Conservation (phyloP, 257 asterid species). For the Solanum paucissectum region DNA sequence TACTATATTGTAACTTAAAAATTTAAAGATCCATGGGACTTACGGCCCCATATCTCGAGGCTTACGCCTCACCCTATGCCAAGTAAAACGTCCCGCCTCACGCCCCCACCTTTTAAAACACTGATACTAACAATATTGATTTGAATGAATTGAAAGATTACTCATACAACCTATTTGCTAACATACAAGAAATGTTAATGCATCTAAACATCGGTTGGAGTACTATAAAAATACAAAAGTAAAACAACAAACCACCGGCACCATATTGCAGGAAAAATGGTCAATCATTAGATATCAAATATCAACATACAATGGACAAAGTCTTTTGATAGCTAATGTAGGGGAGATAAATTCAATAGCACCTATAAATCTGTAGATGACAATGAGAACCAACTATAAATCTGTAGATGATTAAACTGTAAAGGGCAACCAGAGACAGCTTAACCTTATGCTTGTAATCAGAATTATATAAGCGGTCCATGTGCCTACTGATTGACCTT, state of each 20-base stretch:
- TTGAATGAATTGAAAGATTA: background rate
- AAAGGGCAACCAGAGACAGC: background rate
- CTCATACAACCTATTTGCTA: background rate
- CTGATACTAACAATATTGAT: background rate
- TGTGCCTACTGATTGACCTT: background rate
- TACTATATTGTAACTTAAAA: no score
- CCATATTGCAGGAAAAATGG: background rate
- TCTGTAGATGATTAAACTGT: background rate
- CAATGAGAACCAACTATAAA: background rate
- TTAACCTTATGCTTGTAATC: background rate
- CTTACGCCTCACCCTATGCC: no score
- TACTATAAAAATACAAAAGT: background rate
- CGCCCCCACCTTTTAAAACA: background rate
- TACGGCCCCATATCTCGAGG: no score
- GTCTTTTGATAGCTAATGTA: background rate
- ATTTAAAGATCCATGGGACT: no score
- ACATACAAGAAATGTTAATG: background rate
- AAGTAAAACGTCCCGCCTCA: background rate
- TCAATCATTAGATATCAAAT: background rate
- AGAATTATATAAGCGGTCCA: background rate
- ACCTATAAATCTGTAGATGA: background rate
- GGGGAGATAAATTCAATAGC: background rate
- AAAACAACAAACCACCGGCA: background rate
- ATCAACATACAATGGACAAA: background rate
- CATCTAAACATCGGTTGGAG: background rate